Evolutionary conservation across 75 land plant species (phyloP), one percentile per base, ranked within the genome.

Genomic region (Sequoiadendron giganteum): DNA sequence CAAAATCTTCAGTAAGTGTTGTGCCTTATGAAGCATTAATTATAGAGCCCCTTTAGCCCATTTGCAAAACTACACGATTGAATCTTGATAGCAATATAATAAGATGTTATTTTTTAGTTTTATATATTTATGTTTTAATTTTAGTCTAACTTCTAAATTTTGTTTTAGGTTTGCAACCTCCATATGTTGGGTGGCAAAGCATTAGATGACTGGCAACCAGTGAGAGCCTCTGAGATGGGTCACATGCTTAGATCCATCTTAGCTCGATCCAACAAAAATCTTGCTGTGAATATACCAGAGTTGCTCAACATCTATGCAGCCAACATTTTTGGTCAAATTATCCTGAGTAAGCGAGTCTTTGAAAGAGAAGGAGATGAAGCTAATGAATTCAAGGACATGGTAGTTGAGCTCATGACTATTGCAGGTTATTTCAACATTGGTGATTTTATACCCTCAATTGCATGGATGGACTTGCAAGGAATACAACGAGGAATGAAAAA

Each of bases 121-220:
- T 47, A 9, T 0, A 9, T 47, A 47, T 47, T 47, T 47, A 9
- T 47, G 10, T 49, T 10, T 49, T 49, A 14, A 52, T 52, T 52
- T 52, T 14, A 52, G 14, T 65, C n/a, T 65, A 25, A 25, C 28
- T 21, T 28, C 28, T 65, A 65, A 65, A 25, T 25, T 25, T 28
- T 7, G 28, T 1, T 25, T 25, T 9, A 65, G n/a, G 70, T 65
- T 7, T 86, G 89, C 81, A 89, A 86, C 77, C 55, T 91, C 0
- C 88, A 86, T 77, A 89, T 91, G 90, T 85, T 91, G 16, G 91
- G 91, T 5, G 55, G 88, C n/a, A 76, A 55, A 36, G 89, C 91
- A 0, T 47, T 90, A 56, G 85, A 83, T 10, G 72, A 65, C 45
- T 88, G 92, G 86, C 61, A 42, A n/a, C 40, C 68, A 3, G 38